A percentile compares a stretch with the other conserved stretches of the same genome.
Conservation (phyloP, 169 alveolate species). For the Eimeria acervulina region DNA sequence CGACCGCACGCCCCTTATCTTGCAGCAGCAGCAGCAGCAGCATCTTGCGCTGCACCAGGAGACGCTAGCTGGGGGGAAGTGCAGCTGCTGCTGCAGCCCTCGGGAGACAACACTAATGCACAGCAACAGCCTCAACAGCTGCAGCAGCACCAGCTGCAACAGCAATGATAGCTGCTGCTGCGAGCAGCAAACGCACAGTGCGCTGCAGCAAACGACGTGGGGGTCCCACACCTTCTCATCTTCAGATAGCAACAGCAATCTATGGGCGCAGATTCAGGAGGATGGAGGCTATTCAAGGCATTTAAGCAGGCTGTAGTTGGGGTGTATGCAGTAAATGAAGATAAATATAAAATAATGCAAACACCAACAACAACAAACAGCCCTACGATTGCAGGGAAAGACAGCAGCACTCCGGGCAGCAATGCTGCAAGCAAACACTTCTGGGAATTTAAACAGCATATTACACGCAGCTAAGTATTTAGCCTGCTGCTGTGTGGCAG, state of each 20-base stretch:
- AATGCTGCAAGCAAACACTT: not conserved
- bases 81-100: not conserved
- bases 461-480: not conserved
- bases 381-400: not conserved
- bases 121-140: not conserved
- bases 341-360: too few species aligned
- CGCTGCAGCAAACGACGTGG: not conserved
- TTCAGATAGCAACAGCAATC: not conserved
- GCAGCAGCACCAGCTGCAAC: slow-evolving; percentile 35
- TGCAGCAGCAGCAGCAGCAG: slow-evolving; percentile 49
- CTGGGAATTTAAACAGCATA: not conserved
- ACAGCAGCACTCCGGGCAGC: not conserved
- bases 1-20: slow-evolving; percentile 55
- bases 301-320: not conserved
- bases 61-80: not conserved
- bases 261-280: not conserved
- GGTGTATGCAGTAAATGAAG: too few species aligned
- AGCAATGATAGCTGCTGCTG: not conserved
- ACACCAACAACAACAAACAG: not conserved
- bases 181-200: not conserved
- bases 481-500: too few species aligned
- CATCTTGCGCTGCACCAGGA: not conserved
- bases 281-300: slow-evolving; percentile 18
- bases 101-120: not conserved
- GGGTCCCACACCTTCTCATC: not conserved